Evolutionary conservation across 148 eudicot genomes (phyloP).

Genomic region (Drosera capensis): DNA sequence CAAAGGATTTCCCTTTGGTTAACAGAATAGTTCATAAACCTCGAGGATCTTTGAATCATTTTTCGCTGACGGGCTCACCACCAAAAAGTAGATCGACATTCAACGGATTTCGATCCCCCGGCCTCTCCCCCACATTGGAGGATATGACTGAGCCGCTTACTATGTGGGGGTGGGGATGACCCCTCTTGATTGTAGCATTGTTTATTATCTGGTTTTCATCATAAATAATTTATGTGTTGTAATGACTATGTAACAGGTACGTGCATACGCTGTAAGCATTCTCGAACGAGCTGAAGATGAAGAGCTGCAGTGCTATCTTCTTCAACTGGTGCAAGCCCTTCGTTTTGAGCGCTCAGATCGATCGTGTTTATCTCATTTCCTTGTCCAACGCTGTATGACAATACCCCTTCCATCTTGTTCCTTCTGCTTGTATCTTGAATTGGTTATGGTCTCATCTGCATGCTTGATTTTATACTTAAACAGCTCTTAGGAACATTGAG

Average conservation of each 20-base stretch:
- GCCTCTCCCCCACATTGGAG: no score
- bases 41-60: no score
- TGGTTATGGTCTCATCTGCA: conserved; percentile 5
- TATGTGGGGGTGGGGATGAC: no score
- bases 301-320: conserved; percentile 94
- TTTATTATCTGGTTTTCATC: background rate
- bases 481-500: conserved; percentile 79
- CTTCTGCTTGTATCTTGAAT: conserved; percentile 1
- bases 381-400: conserved; percentile 81
- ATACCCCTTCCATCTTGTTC: background rate
- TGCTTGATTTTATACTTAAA: conserved; percentile 8
- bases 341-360: conserved; percentile 96
- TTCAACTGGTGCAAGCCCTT: conserved; percentile 97
- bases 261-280: conserved; percentile 93
- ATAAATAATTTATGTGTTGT: no score
- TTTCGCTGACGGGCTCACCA: no score
- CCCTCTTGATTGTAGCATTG: background rate
- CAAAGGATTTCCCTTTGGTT: no score
- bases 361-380: conserved; percentile 84
- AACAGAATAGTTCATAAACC: no score
- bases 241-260: conserved; percentile 58
- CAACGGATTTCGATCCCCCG: no score
- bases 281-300: conserved; percentile 98
- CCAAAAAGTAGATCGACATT: no score
- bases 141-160: no score